phyloP scores from a whole-genome alignment of 305 asterid genomes.

The Fraxinus ornus region DNA sequence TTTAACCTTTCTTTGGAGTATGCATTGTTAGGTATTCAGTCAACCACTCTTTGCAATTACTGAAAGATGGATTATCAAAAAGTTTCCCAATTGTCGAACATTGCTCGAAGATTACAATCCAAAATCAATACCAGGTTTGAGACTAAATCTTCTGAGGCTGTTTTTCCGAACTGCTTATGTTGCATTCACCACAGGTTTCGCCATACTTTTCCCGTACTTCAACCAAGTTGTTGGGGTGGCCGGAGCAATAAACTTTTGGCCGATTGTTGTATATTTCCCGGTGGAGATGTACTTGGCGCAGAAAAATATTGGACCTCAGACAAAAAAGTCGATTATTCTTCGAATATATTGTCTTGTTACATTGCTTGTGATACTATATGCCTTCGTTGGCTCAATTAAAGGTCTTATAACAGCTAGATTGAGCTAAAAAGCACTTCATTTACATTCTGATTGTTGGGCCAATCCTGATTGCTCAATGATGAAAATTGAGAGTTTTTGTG shows the following conservation, averaged over 20 bases:
- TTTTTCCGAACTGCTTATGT: slow-evolving; percentile 40
- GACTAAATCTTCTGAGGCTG: slow-evolving; percentile 11
- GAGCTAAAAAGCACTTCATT: background rate
- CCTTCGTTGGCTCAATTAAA: slow-evolving; percentile 43
- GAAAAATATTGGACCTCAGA: slow-evolving; percentile 34
- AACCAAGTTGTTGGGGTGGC: slow-evolving; percentile 34
- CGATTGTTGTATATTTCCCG: slow-evolving; percentile 13
- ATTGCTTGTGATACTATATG: slow-evolving; percentile 28
- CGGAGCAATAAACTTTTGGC: slow-evolving; percentile 32
- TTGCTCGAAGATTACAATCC: slow-evolving; percentile 23
- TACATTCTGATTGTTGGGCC: background rate
- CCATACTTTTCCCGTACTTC: slow-evolving; percentile 41
- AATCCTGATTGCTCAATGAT: background rate
- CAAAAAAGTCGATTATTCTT: slow-evolving; percentile 26
- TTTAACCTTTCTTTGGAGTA: background rate
- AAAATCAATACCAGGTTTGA: slow-evolving; percentile 22
- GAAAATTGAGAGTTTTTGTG: background rate
- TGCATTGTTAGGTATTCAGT: slow-evolving; percentile 32
- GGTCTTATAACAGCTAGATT: slow-evolving; percentile 39
- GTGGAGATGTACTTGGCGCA: slow-evolving; percentile 43
- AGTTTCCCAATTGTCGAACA: slow-evolving; percentile 27
- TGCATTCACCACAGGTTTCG: slow-evolving; percentile 34
- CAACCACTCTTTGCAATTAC: slow-evolving; percentile 38
- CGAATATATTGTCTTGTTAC: slow-evolving; percentile 27
- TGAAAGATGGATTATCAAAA: slow-evolving; percentile 31